Evolutionary conservation across 192 early-diverging fungal genomes (phyloP).

Genomic region (Coemansia sp.): DNA sequence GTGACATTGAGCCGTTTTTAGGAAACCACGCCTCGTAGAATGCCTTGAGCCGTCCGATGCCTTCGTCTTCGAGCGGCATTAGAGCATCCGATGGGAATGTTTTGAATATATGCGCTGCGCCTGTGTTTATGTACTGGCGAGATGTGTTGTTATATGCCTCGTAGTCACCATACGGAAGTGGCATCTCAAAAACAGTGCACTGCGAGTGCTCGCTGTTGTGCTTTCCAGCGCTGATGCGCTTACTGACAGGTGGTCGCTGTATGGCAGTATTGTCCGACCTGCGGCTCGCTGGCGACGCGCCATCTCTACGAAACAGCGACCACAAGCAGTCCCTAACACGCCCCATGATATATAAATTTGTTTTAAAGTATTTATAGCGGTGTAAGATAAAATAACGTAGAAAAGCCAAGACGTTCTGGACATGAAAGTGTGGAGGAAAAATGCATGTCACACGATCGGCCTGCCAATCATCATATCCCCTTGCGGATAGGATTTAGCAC

Average conservation of each 20-base stretch:
- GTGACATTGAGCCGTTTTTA: slow-evolving; percentile 17
- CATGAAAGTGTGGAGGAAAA: background rate
- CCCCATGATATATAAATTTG: slow-evolving; percentile 18
- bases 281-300: background rate
- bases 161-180: slow-evolving; percentile 24
- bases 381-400: background rate
- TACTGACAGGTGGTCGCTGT: background rate
- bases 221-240: background rate
- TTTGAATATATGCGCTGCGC: slow-evolving; percentile 28
- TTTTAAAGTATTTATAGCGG: background rate
- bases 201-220: background rate
- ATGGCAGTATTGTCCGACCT: background rate
- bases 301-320: slow-evolving; percentile 27
- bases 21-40: slow-evolving; percentile 48
- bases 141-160: slow-evolving; percentile 26
- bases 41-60: slow-evolving; percentile 41
- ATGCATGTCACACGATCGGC: background rate
- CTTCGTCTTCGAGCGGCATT: slow-evolving; percentile 42
- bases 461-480: background rate
- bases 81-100: slow-evolving; percentile 36
- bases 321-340: slow-evolving; percentile 19
- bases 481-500: slow-evolving; percentile 4
- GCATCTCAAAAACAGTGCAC: slow-evolving; percentile 13
- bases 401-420: slow-evolving; percentile 3
- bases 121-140: slow-evolving; percentile 28